Evolutionary conservation across 2,329 filamentous ascomycete species (phyloP), one percentile per base, ranked within the genome.

Genomic region (Xylaria sp.): DNA sequence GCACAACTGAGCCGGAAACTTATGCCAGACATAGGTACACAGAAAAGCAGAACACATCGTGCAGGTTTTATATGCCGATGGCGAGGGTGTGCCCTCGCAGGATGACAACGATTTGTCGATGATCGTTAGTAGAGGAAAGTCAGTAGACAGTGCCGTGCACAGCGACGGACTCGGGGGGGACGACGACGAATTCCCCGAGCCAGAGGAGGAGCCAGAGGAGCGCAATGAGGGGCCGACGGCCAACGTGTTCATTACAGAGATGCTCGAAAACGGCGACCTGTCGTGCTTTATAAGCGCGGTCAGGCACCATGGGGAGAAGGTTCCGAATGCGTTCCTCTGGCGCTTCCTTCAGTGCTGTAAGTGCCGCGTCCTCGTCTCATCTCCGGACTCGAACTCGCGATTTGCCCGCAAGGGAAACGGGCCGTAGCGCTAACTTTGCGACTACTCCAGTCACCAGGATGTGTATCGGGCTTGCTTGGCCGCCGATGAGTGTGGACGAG

Each of bases 381-480:
- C n/a, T n/a, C n/a, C n/a, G n/a, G n/a, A n/a, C n/a, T n/a, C n/a
- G n/a, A n/a, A n/a, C 5, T 2, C 4, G 8, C 19, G 7, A 4
- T 4, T 33, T 11, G 4, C 17, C 4, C 6, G 2, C 43, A 7
- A 19, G 5, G 9, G 8, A 4, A 17, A 27, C 17, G 2, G 3
- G 19, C 21, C 6, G 4, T 5, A 21, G 10, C 2, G 21, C 31
- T 60, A 40, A 53, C 21, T n/a, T 29, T 17, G 9, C 3, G 2
- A 3, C 4, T 11, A 40, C n/a, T n/a, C n/a, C 54, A 68, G 67
- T 69, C 13, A 33, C 60, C 9, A 48, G 62, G 25, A 64, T 66
- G 60, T 67, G 63, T 43, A 69, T 65, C 23, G 67, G 54, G 1
- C 49, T 69, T 11, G 65, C 62, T 3, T 66, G 62, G 33, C 65